Evolutionary conservation across 2,329 filamentous ascomycete species (phyloP).

Genomic region (Corinectria fuckeliana): DNA sequence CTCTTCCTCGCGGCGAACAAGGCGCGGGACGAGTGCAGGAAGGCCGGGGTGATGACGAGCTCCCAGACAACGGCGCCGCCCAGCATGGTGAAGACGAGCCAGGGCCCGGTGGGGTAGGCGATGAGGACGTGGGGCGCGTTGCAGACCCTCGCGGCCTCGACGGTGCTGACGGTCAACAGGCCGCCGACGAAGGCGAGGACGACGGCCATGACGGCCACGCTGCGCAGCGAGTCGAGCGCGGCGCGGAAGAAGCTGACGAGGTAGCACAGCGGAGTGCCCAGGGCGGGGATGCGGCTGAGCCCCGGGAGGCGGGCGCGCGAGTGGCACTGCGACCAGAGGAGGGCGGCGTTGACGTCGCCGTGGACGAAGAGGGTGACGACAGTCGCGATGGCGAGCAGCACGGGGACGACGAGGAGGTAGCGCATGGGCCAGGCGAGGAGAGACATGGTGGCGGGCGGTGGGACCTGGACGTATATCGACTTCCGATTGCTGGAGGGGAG

Average conservation of each 20-base stretch:
- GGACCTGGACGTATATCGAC: no score
- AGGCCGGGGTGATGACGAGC: conserved; percentile 57
- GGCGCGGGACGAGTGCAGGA: conserved; percentile 50
- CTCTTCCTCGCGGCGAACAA: conserved; percentile 38
- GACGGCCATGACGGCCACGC: conserved; percentile 49
- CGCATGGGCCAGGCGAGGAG: conserved; percentile 58
- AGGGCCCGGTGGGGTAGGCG: conserved; percentile 47
- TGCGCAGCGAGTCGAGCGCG: conserved; percentile 50
- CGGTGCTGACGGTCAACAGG: conserved; percentile 55
- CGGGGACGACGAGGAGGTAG: conserved; percentile 57
- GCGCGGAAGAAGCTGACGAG: conserved; percentile 57
- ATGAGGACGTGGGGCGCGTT: conserved; percentile 46
- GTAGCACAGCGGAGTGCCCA: conserved; percentile 57
- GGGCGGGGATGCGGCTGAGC: conserved; percentile 51
- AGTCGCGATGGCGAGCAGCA: conserved; percentile 54
- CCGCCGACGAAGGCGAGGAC: conserved; percentile 54
- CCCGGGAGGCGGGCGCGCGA: conserved; percentile 52
- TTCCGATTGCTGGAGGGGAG: background rate
- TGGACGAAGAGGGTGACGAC: conserved; percentile 50
- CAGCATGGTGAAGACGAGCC: conserved; percentile 56
- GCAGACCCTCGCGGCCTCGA: conserved; percentile 56
- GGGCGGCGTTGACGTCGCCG: conserved; percentile 57
- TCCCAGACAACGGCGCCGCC: conserved; percentile 60
- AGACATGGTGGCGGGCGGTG: background rate
- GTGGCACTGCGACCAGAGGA: conserved; percentile 62